A percentile compares a stretch with the other conserved stretches of the same genome.
phyloP scores from a whole-genome alignment of 177 flowering plant species.

The Vitis hybrid region DNA sequence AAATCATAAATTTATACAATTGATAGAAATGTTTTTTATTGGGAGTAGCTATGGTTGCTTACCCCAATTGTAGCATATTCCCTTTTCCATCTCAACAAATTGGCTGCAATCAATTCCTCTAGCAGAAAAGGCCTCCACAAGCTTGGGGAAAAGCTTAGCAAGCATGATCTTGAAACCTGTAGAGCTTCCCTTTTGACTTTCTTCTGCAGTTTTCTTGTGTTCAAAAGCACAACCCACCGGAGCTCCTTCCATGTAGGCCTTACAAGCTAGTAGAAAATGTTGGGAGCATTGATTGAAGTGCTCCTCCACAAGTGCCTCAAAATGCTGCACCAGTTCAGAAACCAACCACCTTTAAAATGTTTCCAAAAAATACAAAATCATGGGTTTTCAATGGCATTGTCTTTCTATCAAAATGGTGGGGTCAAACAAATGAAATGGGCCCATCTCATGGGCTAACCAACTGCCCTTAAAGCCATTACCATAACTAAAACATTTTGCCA shows the following conservation, averaged over 20 bases:
- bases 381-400: not conserved
- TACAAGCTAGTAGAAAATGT: slow-evolving; percentile 61
- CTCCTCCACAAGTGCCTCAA: slow-evolving; percentile 72
- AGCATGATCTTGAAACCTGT: slow-evolving; percentile 90
- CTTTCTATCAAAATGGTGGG: not conserved
- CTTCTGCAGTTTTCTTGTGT: slow-evolving; percentile 15
- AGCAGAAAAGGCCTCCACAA: slow-evolving; percentile 57
- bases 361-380: not conserved
- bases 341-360: not conserved
- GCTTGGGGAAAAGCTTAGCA: slow-evolving; percentile 75
- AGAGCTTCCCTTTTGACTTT: slow-evolving; percentile 40
- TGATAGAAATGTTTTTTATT: not conserved
- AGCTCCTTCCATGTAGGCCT: slow-evolving; percentile 77
- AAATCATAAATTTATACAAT: slow-evolving; percentile 12
- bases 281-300: slow-evolving; percentile 56
- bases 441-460: no score
- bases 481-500: no score
- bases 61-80: not conserved
- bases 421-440: no score
- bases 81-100: slow-evolving; percentile 22
- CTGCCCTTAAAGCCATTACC: no score
- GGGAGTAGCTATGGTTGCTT: not conserved
- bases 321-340: slow-evolving; percentile 56
- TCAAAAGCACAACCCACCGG: slow-evolving; percentile 46
- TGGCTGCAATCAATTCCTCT: slow-evolving; percentile 67